A percentile compares a stretch with the other conserved stretches of the same genome.
Evolutionary conservation across 2,329 filamentous ascomycete genomes (phyloP).

Genomic region (Fusarium setosum): DNA sequence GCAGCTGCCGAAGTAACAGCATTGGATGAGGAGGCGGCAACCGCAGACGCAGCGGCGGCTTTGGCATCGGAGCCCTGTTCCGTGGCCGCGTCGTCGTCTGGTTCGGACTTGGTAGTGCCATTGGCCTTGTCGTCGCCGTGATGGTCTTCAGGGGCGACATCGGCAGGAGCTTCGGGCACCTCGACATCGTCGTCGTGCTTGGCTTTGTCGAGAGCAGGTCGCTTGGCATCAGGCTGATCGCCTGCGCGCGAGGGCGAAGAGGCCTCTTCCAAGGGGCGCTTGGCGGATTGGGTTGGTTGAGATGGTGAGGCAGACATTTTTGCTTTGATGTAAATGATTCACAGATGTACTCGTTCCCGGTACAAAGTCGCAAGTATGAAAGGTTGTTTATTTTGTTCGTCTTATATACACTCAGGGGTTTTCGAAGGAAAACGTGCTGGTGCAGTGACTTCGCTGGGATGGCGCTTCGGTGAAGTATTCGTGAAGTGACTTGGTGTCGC

Average conservation of each 20-base stretch:
- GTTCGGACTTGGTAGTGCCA: slow-evolving; percentile 55
- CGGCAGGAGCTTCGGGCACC: slow-evolving; percentile 49
- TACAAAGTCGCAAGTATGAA: slow-evolving; percentile 45
- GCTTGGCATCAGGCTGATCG: slow-evolving; percentile 97
- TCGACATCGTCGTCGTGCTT: slow-evolving; percentile 72
- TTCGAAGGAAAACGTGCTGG: slow-evolving; percentile 95
- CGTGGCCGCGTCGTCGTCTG: slow-evolving; percentile 37
- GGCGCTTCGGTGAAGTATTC: slow-evolving; percentile 56
- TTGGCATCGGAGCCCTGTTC: slow-evolving; percentile 53
- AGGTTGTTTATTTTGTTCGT: slow-evolving; percentile 50
- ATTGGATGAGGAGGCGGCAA: slow-evolving; percentile 49
- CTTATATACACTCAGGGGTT: slow-evolving; percentile 86
- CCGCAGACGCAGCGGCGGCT: slow-evolving; percentile 52
- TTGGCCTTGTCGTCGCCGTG: slow-evolving; percentile 63
- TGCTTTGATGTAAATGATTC: slow-evolving; percentile 47
- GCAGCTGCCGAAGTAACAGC: slow-evolving; percentile 62
- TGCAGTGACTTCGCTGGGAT: slow-evolving; percentile 68
- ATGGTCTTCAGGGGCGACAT: slow-evolving; percentile 56
- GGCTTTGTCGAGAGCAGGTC: slow-evolving; percentile 93
- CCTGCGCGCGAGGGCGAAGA: slow-evolving; percentile 92
- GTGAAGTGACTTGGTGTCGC: slow-evolving; percentile 53
- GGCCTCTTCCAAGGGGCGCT: slow-evolving; percentile 96
- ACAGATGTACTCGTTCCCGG: slow-evolving; percentile 37
- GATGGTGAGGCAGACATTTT: slow-evolving; percentile 80
- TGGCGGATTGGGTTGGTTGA: slow-evolving; percentile 76